Conservation (phyloP, 1,139 yeast genomes). For the Nakaseomyces glabratus region DNA sequence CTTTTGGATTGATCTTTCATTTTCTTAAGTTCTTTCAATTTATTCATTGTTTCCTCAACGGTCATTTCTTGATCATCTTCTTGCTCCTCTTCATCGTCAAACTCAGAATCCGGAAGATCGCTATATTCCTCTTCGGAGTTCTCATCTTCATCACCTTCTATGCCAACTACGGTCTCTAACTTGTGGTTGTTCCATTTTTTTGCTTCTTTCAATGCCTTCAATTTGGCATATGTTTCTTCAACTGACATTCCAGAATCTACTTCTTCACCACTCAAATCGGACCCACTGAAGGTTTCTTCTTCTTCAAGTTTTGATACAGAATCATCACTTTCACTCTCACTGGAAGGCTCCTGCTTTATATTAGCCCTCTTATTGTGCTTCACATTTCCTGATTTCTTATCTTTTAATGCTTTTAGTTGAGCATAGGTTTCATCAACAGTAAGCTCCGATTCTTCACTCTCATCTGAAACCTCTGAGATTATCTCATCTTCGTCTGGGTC, state of each 20-base stretch:
- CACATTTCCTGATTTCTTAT: conserved; percentile 13
- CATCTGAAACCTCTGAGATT: neutral
- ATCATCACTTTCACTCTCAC: neutral
- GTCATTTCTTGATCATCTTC: conserved; percentile 14
- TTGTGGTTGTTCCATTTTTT: neutral
- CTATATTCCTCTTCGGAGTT: too few relatives aligned
- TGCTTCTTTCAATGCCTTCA: conserved; percentile 36
- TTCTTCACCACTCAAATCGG: conserved; percentile 4
- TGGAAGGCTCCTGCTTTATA: conserved; percentile 5
- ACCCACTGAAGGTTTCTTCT: conserved; percentile 4
- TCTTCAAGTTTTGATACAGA: neutral
- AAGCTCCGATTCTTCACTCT: conserved; percentile 6
- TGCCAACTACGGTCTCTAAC: too few relatives aligned
- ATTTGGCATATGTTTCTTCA: conserved; percentile 37
- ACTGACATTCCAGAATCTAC: conserved; percentile 16
- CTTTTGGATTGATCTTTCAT: too few relatives aligned
- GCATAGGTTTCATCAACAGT: conserved; percentile 36
- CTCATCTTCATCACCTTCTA: conserved; percentile 1
- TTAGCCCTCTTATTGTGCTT: conserved; percentile 1
- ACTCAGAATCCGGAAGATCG: too few relatives aligned
- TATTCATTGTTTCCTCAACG: conserved; percentile 34
- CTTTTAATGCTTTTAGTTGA: conserved; percentile 38
- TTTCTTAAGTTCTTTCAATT: conserved; percentile 37
- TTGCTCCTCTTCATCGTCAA: too few relatives aligned
- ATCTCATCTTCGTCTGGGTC: neutral